Conservation (phyloP, 306 rosid genomes). For the Prunus salicina region DNA sequence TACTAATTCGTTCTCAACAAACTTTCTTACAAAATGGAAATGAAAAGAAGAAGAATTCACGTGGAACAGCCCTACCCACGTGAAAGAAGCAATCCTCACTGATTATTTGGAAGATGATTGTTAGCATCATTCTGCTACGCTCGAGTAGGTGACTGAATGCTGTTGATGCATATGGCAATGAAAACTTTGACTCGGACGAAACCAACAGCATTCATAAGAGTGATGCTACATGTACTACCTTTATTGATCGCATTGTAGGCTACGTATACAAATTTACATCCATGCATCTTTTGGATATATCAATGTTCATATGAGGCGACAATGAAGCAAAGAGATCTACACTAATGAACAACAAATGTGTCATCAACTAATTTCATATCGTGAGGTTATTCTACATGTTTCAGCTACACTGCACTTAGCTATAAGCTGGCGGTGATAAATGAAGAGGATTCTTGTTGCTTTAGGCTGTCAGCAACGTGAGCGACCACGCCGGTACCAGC, state of each 20-base stretch:
- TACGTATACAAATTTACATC: background rate
- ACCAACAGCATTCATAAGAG: background rate
- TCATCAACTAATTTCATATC: background rate
- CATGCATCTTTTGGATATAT: background rate
- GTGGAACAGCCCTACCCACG: too few relatives aligned
- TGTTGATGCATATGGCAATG: too few relatives aligned
- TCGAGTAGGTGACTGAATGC: too few relatives aligned
- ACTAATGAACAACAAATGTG: background rate
- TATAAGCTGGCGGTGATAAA: constrained; percentile 62
- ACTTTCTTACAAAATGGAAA: too few relatives aligned
- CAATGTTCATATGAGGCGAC: background rate
- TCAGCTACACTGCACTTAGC: constrained; percentile 23
- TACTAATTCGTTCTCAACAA: too few relatives aligned
- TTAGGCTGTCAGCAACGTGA: constrained; percentile 86
- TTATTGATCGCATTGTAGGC: background rate
- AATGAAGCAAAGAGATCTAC: background rate
- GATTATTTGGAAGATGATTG: too few relatives aligned
- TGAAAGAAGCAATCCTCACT: too few relatives aligned
- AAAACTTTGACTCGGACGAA: too few relatives aligned
- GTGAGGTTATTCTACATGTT: constrained; percentile 8
- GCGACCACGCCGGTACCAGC: constrained; percentile 91
- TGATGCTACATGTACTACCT: background rate
- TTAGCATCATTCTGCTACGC: too few relatives aligned
- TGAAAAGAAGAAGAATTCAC: too few relatives aligned
- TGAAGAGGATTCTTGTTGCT: constrained; percentile 62